Evolutionary conservation across 2,329 filamentous ascomycete species (phyloP), one percentile per base, ranked within the genome.

Genomic region (Paraphaeosphaeria minitans): DNA sequence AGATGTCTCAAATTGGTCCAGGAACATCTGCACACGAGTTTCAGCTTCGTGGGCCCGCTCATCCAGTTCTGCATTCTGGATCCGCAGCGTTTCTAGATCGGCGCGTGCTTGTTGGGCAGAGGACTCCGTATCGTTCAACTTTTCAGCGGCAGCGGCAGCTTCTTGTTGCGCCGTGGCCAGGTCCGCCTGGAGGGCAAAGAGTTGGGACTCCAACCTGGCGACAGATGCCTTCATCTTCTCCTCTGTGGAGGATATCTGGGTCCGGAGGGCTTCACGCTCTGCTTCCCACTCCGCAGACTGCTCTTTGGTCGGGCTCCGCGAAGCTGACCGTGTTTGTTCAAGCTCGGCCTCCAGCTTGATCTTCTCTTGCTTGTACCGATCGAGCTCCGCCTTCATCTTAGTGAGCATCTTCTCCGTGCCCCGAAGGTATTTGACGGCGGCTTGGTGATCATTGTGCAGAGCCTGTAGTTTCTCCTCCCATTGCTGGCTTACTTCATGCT

Each of bases 401-500:
- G 95, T 93, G 50, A 99, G 86, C 93, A 99, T 97, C 84, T 97
- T 98, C 79, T 99, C 95, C 1, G 95, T 98, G 58, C 95, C 95
- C 78, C 97, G 96, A 66, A 99, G 92, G 72, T 99, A 99, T 77
- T 97, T 95, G 51, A 98, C 93, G 16, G 95, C 94, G 43, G 95
- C 97, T 77, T 97, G 93, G 75, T 99, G 97, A 76, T 99, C 95
- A 74, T 93, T 96, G 78, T 98, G 93, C 33, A 99, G 87, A 73
- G 97, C 93, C 59, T 92, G 87, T 53, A 99, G 84, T 77, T 97
- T 97, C 75, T 97, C 93, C 62, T 93, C 90, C 79, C 96, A 98
- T 48, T 91, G 86, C 56, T 87, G 85, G 74, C 96, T 94, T n/a
- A 92, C 89, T 71, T 96, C 92, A 67, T 95, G 90, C 60, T 92